These are phyloP conservation scores for Neurospora hispaniola DNA, from an alignment of 495 filamentous ascomycete genomes.

Conservation along the genomic window DNA sequence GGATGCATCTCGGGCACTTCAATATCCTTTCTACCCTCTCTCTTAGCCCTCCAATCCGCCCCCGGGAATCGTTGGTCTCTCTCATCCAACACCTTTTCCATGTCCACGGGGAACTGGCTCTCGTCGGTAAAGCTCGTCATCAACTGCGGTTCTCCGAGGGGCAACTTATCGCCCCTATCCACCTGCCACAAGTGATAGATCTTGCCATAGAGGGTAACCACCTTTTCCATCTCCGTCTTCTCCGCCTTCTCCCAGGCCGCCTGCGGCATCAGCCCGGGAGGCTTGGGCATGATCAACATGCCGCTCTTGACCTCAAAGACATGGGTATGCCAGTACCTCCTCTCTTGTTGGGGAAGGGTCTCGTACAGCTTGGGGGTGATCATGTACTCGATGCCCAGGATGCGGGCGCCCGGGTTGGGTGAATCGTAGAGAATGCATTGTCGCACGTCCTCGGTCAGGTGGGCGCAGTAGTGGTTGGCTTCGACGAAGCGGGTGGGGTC, in stretches of 20 bases:
- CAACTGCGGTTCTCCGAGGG: conserved; percentile 62
- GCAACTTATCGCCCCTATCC: conserved; percentile 66
- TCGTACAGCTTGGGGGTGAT: conserved; percentile 60
- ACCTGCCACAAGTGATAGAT: conserved; percentile 86
- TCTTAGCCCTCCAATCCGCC: conserved; percentile 50
- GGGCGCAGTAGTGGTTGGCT: conserved; percentile 77
- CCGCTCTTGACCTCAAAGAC: conserved; percentile 83
- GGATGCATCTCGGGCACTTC: conserved; percentile 46
- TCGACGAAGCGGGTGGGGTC: conserved; percentile 61
- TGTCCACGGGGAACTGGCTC: conserved; percentile 46
- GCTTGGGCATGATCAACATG: conserved; percentile 75
- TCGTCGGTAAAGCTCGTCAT: conserved; percentile 63
- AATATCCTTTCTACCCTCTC: conserved; percentile 51
- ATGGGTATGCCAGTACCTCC: conserved; percentile 68
- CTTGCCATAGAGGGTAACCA: conserved; percentile 71
- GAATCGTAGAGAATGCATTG: conserved; percentile 85
- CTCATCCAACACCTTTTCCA: conserved; percentile 49
- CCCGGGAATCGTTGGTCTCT: conserved; percentile 55
- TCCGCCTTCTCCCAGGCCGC: conserved; percentile 65
- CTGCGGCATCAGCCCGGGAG: conserved; percentile 38
- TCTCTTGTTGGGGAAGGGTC: conserved; percentile 53
- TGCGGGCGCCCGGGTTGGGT: conserved; percentile 49
- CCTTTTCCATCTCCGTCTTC: conserved; percentile 66
- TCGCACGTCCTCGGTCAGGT: conserved; percentile 57
- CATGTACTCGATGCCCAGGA: conserved; percentile 93